phyloP scores from a whole-genome alignment of 179 eudicot species.

The Carnegiea gigantea region DNA sequence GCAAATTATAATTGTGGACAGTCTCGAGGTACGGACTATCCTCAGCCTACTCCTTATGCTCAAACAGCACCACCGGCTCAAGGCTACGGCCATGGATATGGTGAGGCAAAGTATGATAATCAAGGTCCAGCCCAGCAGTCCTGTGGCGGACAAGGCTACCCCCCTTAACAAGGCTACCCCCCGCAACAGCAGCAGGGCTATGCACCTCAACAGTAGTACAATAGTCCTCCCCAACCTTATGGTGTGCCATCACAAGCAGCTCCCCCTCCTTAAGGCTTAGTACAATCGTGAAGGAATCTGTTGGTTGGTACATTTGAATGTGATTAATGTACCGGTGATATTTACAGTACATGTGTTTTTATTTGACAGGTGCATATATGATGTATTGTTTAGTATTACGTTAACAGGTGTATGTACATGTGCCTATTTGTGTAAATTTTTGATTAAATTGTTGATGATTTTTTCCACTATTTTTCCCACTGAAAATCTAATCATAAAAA shows the following conservation, averaged over 20 bases:
- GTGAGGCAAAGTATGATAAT: conserved; percentile 56
- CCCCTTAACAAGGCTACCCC: conserved; percentile 47
- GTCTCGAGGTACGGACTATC: conserved; percentile 50
- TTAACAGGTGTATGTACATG: too few species aligned
- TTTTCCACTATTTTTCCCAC: too few species aligned
- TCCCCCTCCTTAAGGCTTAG: conserved; percentile 47
- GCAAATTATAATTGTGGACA: conserved; percentile 68
- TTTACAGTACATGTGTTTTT: too few species aligned
- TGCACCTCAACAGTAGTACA: conserved; percentile 57
- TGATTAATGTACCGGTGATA: too few species aligned
- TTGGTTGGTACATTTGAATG: too few species aligned
- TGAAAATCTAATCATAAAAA: too few species aligned
- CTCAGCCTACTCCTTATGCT: conserved; percentile 53
- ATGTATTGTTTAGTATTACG: too few species aligned
- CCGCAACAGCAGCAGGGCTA: conserved; percentile 61
- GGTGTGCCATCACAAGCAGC: conserved; percentile 56
- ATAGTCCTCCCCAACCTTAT: conserved; percentile 53
- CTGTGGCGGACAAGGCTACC: conserved; percentile 49
- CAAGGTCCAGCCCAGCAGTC: conserved; percentile 53
- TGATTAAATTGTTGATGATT: too few species aligned
- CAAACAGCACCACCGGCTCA: conserved; percentile 55
- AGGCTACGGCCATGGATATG: conserved; percentile 63
- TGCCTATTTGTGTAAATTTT: too few species aligned
- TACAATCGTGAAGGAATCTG: too few species aligned
- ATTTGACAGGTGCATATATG: too few species aligned